A percentile compares a stretch with the other conserved stretches of the same genome.
Conservation (phyloP, 371 early-diverging fungal genomes). For the Dipsacomyces acuminosporus region DNA sequence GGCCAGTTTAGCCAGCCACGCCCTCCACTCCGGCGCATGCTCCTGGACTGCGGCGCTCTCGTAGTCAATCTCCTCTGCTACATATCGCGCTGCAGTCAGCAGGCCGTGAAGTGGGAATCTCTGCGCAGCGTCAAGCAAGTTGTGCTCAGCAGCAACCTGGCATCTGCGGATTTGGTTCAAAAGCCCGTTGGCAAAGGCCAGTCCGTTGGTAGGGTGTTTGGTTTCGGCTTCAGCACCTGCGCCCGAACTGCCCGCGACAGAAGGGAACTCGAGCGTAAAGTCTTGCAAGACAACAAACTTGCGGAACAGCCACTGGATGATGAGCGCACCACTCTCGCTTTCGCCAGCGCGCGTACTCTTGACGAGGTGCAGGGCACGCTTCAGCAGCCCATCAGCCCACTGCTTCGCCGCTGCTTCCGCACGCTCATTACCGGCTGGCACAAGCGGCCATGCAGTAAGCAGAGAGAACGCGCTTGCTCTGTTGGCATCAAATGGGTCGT, state of each 20-base stretch:
- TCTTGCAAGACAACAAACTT: conserved; percentile 64
- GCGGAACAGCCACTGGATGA: conserved; percentile 70
- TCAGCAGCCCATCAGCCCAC: conserved; percentile 51
- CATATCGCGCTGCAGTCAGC: conserved; percentile 60
- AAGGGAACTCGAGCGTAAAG: conserved; percentile 12
- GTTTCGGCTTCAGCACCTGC: background rate
- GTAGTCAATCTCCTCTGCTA: conserved; percentile 24
- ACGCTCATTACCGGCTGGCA: background rate
- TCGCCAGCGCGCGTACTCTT: conserved; percentile 71
- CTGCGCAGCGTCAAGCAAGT: conserved; percentile 66
- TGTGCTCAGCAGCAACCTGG: conserved; percentile 53
- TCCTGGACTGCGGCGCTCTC: conserved; percentile 5
- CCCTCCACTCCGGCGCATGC: conserved; percentile 14
- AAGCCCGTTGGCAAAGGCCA: conserved; percentile 38
- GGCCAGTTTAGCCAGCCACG: conserved; percentile 18
- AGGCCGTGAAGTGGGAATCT: conserved; percentile 71
- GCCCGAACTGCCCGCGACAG: conserved; percentile 11
- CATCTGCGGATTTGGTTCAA: conserved; percentile 53
- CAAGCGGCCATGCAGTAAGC: conserved; percentile 49
- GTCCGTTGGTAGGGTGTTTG: conserved; percentile 5
- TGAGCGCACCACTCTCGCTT: conserved; percentile 76
- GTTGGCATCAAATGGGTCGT: conserved; percentile 65
- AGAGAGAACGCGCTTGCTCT: conserved; percentile 62
- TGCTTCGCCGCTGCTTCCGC: conserved; percentile 13
- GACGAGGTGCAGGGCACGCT: conserved; percentile 60